Base-by-base conservation (phyloP, 306 rosid genomes). In the Cyamopsis tetragonoloba region DNA sequence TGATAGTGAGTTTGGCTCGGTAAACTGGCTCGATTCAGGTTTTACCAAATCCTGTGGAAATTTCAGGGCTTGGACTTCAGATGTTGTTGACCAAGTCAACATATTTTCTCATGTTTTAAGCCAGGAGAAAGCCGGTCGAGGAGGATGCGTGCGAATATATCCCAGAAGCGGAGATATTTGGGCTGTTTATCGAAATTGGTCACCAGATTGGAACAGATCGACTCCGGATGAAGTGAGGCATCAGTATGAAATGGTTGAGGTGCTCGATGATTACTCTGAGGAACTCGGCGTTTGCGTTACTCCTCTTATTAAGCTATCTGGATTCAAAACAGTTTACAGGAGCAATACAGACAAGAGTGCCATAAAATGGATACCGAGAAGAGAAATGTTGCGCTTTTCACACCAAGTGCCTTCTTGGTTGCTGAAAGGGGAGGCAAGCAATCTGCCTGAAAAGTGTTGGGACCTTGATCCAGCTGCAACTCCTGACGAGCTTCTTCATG, bases 401-500 rank as follows among this genome's bases (percentile, higher is more conserved):
- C 99, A 95, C 74, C 99, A 85, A 85, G 99, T 95, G 39, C 99
- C 99, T 2, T 84, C 97, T 14, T 88, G 91, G 89, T 75, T 80
- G 70, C 86, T 95, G 19, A 77, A 80, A 39, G 84, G 82, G 73
- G 90, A 83, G 60, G 80, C 79, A 27, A 43, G 58, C 57, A 68
- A 84, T 75, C 74, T 95, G 71, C 89, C 96, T 2, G 96, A 78
- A 35, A 81, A 79, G 66, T 88, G 95, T 65, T 95, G 97, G 97
- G 99, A 95, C 71, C 91, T 91, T 4, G 99, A 91, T 71, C 97
- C 97, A 0, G 99, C 99, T 30, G 99, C 99, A 44, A 95, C 96
- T 61, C 99, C 99, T 4, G 97, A 95, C 32, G 99, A 88, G 30
- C 89, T 90, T 66, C 99, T 95, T 81, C 91, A 88, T 66, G 80